Base-by-base conservation (phyloP, 1,284 basidiomycete genomes). In the Waitea zeae region DNA sequence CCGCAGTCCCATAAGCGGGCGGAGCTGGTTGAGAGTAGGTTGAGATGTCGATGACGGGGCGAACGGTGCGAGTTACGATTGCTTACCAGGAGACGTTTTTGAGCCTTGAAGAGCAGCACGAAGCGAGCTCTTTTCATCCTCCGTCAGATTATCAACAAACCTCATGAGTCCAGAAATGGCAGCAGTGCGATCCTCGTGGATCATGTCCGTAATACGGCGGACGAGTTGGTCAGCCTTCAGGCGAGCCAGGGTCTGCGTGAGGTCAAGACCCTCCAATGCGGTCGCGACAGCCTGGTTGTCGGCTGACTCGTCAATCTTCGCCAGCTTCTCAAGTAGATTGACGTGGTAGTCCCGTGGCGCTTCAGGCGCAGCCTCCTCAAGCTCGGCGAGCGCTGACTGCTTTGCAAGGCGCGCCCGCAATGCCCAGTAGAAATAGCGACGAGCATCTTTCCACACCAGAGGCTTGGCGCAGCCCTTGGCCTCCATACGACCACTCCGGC, bases 391-490 rank as follows among this genome's bases (percentile, higher is more conserved):
- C 11, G 74, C 74, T 31, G 59, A 53, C 2, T 75, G 76, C 33
- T 67, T 70, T 15, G 80, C 78, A 19, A 83, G 56, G 36, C 79
- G 76, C 13, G 78, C 77, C 32, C 90, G 80, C 33, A 92, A 67
- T 36, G 87, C 78, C 89, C 88, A 93, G 66, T 96, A 98, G 71
- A 99, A 97, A 54, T 81, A 74, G 42, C 87, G 70, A 42, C 93
- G 79, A 32, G 90, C 77, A 42, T 88, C 71, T 53, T 81, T 80
- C 90, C 92, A 95, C 38, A 77, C 71, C 39, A 70, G 73, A 20
- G 73, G 67, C 49, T 70, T 82, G 30, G 81, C 90, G 50, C 82
- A 95, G 13, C 89, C 92, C 59, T 97, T 97, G 18, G 92, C 92
- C 59, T 95, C 86, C 93, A 98, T 97, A 40, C 93, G 86, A 39